Percentiles rank a stretch among this genome's conserved stretches.
Conservation (phyloP, 2,329 filamentous ascomycete species). For the Sclerotinia nivalis region DNA sequence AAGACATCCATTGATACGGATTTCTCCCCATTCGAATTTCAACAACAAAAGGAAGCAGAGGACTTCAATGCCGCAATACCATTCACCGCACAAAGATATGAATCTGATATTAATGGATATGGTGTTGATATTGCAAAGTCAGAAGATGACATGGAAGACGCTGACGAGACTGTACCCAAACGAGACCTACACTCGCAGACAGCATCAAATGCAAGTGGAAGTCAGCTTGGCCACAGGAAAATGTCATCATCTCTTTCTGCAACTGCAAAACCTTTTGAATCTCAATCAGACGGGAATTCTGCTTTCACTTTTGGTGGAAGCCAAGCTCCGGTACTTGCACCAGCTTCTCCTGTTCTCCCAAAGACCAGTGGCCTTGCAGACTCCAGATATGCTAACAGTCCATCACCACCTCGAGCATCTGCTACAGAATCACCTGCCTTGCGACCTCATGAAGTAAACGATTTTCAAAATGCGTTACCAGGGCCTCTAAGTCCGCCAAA, state of each 20-base stretch:
- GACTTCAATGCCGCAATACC: constrained; percentile 42
- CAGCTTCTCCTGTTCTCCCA: constrained; percentile 12
- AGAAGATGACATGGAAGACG: constrained; percentile 31
- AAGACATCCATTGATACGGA: constrained; percentile 51
- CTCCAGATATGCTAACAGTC: constrained; percentile 39
- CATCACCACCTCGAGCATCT: constrained; percentile 33
- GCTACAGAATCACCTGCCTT: constrained; percentile 24
- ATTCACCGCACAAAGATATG: constrained; percentile 36
- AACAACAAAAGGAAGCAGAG: constrained; percentile 46
- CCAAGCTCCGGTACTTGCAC: constrained; percentile 21
- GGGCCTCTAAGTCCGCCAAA: constrained; percentile 29
- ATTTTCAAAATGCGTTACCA: constrained; percentile 37
- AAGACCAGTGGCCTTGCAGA: constrained; percentile 30
- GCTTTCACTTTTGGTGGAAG: constrained; percentile 35
- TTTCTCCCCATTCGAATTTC: constrained; percentile 64
- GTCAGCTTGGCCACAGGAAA: constrained; percentile 41
- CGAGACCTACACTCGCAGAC: constrained; percentile 24
- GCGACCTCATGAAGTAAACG: constrained; percentile 32
- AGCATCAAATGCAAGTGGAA: constrained; percentile 27
- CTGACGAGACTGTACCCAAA: constrained; percentile 23
- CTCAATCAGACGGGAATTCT: constrained; percentile 33
- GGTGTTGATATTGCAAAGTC: constrained; percentile 38
- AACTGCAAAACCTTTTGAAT: constrained; percentile 66
- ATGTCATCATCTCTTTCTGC: constrained; percentile 65
- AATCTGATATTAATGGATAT: constrained; percentile 36